These are phyloP conservation scores for Alternaria rosae DNA, from an alignment of 2,329 filamentous ascomycete genomes.

Conservation along the genomic window DNA sequence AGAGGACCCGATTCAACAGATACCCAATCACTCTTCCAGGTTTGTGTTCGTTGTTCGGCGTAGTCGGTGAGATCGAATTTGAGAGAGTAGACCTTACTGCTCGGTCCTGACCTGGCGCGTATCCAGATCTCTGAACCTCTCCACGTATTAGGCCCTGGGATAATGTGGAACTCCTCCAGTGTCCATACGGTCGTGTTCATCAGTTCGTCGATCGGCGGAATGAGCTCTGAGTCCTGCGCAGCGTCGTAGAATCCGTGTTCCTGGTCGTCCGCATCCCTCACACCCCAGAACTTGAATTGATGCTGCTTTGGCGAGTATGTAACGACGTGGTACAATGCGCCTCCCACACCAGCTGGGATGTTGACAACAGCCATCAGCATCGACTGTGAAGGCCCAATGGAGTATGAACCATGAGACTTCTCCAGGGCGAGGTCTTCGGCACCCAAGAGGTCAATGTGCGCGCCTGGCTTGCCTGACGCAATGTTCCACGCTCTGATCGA, in stretches of 20 bases:
- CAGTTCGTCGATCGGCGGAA: constrained; percentile 66
- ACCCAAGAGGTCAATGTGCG: constrained; percentile 79
- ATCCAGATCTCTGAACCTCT: constrained; percentile 56
- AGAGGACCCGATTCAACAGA: constrained; percentile 53
- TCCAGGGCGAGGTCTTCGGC: constrained; percentile 64
- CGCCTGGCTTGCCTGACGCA: constrained; percentile 77
- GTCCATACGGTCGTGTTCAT: constrained; percentile 62
- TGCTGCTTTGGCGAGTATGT: constrained; percentile 90
- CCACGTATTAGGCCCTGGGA: constrained; percentile 49
- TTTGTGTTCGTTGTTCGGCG: constrained; percentile 66
- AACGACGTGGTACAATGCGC: constrained; percentile 68
- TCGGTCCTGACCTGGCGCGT: constrained; percentile 62
- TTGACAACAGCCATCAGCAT: constrained; percentile 78
- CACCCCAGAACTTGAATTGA: constrained; percentile 93
- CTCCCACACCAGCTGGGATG: constrained; percentile 57
- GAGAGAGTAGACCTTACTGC: constrained; percentile 72
- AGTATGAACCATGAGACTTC: constrained; percentile 71
- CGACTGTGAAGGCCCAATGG: constrained; percentile 78
- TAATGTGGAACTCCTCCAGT: constrained; percentile 56
- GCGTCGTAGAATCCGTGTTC: constrained; percentile 73
- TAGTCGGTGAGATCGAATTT: constrained; percentile 74
- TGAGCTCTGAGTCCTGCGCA: constrained; percentile 68
- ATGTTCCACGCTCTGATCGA: constrained; percentile 89
- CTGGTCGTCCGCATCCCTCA: constrained; percentile 66
- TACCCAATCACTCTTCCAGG: constrained; percentile 68